Evolutionary conservation across 2,329 filamentous ascomycete species (phyloP), one percentile per base, ranked within the genome.

Genomic region (Fusarium aywerte): DNA sequence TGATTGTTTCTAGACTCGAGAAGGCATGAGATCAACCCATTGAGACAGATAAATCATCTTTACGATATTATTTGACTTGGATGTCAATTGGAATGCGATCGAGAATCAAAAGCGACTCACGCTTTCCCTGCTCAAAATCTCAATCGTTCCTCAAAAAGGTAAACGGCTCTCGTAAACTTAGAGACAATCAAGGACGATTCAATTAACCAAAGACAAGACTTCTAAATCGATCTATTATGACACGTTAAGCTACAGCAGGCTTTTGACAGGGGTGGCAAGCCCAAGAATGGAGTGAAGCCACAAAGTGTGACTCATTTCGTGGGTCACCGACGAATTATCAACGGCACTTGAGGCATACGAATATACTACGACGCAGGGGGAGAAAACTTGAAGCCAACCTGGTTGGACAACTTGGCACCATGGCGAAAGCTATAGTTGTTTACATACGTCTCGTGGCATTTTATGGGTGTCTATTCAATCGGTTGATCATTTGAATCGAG

Each of bases 251-350:
- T 71, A 73, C 67, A 58, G 59, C 62, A 48, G 49, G 36, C 59
- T 51, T 52, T 15, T 10, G 45, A 65, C 71, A 73, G 70, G 71
- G 71, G 61, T 73, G 33, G 5, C 18, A 67, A 63, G 58, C 59
- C 62, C 48, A 71, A 62, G 68, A 72, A 73, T 71, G 66, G 58
- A 71, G 61, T 73, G 71, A 73, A 73, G 74, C 71, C 45, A 55
- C 54, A 61, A 47, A 56, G 64, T 73, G 71, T 73, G 71, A 73
- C 71, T 73, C 71, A 73, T 73, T 70, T 44, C 53, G 57, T 47
- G 59, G 67, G 42, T 50, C 61, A 62, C 60, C 50, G 49, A 69
- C 65, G 65, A 73, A 71, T 72, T 57, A 68, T 58, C 55, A 54
- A 60, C 58, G 40, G 58, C 59, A 61, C 43, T 56, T 59, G 59